Evolutionary conservation across 2,329 filamentous ascomycete species (phyloP), one percentile per base, ranked within the genome.

Genomic region (Rhynchosporium graminicola): DNA sequence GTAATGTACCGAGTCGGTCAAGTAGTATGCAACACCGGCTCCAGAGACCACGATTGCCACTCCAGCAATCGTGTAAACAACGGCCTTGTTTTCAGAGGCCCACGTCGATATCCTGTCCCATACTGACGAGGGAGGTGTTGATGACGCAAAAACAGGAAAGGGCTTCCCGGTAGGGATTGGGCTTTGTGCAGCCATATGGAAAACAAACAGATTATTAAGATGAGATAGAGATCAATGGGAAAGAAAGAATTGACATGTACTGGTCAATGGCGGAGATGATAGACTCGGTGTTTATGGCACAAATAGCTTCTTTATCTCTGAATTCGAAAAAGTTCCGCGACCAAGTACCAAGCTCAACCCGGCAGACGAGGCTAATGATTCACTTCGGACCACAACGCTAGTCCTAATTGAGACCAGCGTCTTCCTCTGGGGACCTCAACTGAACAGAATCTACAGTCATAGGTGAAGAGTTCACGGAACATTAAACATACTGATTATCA

Each of bases 21-120:
- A 82, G 77, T 97, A 98, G 82, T 98, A 99, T 74, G 96, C 89
- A 48, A 91, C 91, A 70, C 95, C 94, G 40, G 93, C 94, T 65
- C 91, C 91, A 13, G 92, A 95, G 61, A 96, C 90, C 48, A 97
- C 92, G 54, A 97, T 85, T 59, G 94, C 94, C 64, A 97, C 90
- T 73, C 95, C 95, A 61, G 94, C 95, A 78, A 98, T 91, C 69
- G 95, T 97, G 79, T 97, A 99, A 67, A 96, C 93, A 60, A 94
- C 84, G 54, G 91, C 90, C 81, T 97, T 98, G 80, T 99, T 93
- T 76, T 98, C 94, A 2, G 92, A 91, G 13, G 90, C 92, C 94
- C 95, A 99, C 74, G 82, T 88, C 69, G 92, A 89, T 78, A 97
- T 81, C 73, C 93, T 89, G 77, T 97, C 91, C 92, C 92, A 97